phyloP scores from a whole-genome alignment of 306 rosid species.

The Quercus variabilis region DNA sequence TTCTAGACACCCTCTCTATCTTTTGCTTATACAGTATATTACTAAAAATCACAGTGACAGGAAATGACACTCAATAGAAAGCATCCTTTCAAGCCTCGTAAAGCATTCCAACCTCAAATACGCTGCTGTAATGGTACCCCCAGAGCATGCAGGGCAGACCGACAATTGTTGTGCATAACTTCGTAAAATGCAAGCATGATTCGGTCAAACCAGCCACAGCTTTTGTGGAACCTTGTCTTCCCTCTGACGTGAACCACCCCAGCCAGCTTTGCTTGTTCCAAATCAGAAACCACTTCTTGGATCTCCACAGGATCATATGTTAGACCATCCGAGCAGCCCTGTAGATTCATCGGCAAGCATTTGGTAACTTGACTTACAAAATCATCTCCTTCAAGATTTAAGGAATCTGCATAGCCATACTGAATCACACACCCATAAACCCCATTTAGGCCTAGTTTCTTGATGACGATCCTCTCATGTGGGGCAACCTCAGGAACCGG shows the following conservation, averaged over 20 bases:
- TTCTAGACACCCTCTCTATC: too few relatives aligned
- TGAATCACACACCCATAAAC: conserved; percentile 62
- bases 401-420: conserved; percentile 68
- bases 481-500: conserved; percentile 65
- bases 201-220: conserved; percentile 60
- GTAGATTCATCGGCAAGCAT: conserved; percentile 17
- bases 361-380: conserved; percentile 45
- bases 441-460: conserved; percentile 42
- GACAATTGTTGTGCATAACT: too few relatives aligned
- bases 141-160: too few relatives aligned
- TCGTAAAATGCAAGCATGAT: conserved; percentile 16
- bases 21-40: too few relatives aligned
- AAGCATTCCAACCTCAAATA: too few relatives aligned
- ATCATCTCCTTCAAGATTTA: conserved; percentile 43
- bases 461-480: conserved; percentile 54
- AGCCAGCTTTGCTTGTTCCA: conserved; percentile 45
- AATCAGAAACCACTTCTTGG: conserved; percentile 28
- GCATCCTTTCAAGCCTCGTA: too few relatives aligned
- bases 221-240: conserved; percentile 52
- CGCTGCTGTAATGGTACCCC: too few relatives aligned
- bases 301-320: conserved; percentile 24
- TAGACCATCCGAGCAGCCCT: background rate
- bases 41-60: too few relatives aligned
- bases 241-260: conserved; percentile 68
- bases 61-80: too few relatives aligned